These are phyloP conservation scores for Syzygium malaccense DNA, from an alignment of 441 rosid species.

Conservation along the genomic window DNA sequence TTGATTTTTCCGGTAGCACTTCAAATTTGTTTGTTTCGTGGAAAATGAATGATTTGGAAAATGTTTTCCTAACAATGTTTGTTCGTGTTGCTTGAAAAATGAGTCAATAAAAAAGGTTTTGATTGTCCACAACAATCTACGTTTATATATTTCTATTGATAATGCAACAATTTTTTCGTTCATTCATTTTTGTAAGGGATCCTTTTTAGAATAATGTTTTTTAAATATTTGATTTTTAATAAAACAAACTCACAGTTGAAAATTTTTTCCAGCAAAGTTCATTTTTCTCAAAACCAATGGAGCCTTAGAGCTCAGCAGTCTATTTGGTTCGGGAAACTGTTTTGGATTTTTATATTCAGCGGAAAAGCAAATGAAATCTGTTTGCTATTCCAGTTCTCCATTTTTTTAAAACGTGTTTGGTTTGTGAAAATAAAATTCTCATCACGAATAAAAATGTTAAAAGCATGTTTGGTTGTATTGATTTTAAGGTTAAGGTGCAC, in stretches of 20 bases:
- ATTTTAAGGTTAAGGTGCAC: not conserved
- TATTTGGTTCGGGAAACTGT: not conserved
- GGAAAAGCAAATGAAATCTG: not conserved
- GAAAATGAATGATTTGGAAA: not conserved
- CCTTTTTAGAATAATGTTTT: not conserved
- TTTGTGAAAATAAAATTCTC: not conserved
- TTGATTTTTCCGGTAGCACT: not conserved
- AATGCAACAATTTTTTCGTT: not conserved
- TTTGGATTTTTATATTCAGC: not conserved
- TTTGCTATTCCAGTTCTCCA: not conserved
- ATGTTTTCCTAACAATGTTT: not conserved
- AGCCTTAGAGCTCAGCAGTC: not conserved
- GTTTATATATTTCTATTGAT: not conserved
- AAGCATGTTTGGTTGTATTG: not conserved
- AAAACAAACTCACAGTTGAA: not conserved
- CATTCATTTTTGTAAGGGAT: not conserved
- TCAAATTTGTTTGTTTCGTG: not conserved
- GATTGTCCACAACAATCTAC: not conserved
- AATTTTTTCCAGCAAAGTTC: not conserved
- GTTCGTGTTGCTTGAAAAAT: not conserved
- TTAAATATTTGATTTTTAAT: not conserved
- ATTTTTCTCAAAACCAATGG: not conserved
- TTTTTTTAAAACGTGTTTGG: not conserved
- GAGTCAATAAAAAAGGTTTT: not conserved
- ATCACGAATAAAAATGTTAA: not conserved